phyloP scores from a whole-genome alignment of 768 basidiomycete species.

The Amanita pseudoporphyria region DNA sequence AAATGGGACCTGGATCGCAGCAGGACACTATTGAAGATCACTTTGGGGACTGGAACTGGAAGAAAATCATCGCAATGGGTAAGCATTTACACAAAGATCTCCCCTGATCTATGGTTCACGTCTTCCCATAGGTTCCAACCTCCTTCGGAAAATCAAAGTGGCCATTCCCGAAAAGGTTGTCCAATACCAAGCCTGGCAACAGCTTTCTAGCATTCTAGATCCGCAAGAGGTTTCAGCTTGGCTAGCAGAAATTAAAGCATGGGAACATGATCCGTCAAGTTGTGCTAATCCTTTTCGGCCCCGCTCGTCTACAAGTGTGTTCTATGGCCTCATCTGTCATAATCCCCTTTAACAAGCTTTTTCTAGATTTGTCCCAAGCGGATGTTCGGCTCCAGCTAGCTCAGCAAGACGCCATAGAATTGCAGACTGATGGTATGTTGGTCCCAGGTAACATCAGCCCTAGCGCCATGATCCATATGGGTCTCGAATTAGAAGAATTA shows the following conservation, averaged over 20 bases:
- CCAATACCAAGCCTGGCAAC: background rate
- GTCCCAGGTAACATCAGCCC: too few relatives aligned
- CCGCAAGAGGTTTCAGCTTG: background rate
- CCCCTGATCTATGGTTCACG: too few relatives aligned
- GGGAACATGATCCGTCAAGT: background rate
- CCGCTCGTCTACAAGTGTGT: background rate
- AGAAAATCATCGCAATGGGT: background rate
- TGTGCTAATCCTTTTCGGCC: background rate
- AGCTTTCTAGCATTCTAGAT: background rate
- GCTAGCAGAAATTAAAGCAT: background rate
- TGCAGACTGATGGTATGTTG: too few relatives aligned
- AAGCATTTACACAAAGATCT: too few relatives aligned
- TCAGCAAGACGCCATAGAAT: too few relatives aligned
- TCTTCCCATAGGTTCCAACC: background rate
- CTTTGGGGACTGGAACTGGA: too few relatives aligned
- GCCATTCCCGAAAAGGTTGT: background rate
- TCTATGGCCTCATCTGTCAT: background rate
- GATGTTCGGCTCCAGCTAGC: too few relatives aligned
- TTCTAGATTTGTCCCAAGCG: too few relatives aligned
- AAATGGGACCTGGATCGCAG: constrained; percentile 1
- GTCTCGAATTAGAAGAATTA: too few relatives aligned
- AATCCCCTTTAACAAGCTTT: too few relatives aligned
- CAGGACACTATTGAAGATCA: too few relatives aligned
- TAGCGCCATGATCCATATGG: too few relatives aligned
- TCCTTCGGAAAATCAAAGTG: constrained; percentile 6